These are phyloP conservation scores for Colletotrichum lindemuthianum DNA, from an alignment of 2,329 filamentous ascomycete species.

Conservation along the genomic window DNA sequence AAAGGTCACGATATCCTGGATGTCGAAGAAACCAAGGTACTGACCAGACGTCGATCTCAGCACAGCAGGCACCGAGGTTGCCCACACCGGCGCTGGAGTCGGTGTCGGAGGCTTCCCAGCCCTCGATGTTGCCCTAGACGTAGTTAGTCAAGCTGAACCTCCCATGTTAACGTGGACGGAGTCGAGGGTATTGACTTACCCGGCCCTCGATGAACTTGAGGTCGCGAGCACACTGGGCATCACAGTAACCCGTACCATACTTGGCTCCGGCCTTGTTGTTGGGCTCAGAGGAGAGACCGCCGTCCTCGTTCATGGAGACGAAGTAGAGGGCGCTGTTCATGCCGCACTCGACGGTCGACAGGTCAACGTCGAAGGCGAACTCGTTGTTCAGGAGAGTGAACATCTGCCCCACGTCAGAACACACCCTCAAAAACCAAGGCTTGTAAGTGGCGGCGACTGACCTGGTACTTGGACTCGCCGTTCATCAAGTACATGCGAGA, in stretches of 20 bases:
- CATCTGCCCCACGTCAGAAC: slow-evolving; percentile 47
- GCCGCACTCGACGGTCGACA: slow-evolving; percentile 69
- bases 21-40: not conserved
- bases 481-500: slow-evolving; percentile 66
- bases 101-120: slow-evolving; percentile 38
- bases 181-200: slow-evolving; percentile 22
- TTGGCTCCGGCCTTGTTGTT: slow-evolving; percentile 59
- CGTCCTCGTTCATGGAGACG: slow-evolving; percentile 60
- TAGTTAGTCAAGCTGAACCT: too few relatives aligned
- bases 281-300: slow-evolving; percentile 56
- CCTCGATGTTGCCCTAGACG: slow-evolving; percentile 38
- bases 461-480: slow-evolving; percentile 59
- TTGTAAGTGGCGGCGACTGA: not conserved
- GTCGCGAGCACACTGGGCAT: slow-evolving; percentile 57
- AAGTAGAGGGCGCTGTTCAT: slow-evolving; percentile 66
- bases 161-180: too few relatives aligned
- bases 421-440: not conserved
- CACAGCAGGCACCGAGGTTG: slow-evolving; percentile 39
- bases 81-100: slow-evolving; percentile 39
- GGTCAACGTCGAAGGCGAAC: slow-evolving; percentile 72
- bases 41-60: slow-evolving; percentile 41
- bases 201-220: slow-evolving; percentile 61
- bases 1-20: not conserved
- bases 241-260: slow-evolving; percentile 67
- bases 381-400: slow-evolving; percentile 68